Conservation (phyloP, 768 basidiomycete genomes). For the Kwoniella europaea region DNA sequence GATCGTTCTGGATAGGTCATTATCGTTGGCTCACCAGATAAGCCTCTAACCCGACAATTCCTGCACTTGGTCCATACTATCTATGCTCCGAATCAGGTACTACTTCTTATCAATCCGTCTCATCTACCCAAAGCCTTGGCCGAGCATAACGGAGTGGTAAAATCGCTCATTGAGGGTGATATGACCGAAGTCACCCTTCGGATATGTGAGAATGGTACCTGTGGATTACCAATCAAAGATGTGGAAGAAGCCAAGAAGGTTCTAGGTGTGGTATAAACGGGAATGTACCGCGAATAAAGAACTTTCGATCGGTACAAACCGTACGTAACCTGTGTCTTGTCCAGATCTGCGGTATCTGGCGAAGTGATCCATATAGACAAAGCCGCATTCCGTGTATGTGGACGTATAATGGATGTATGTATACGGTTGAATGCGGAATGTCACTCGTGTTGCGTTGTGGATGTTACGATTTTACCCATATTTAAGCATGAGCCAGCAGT, state of each 20-base stretch:
- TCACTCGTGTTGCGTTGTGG: too few relatives aligned
- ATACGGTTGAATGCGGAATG: slow-evolving; percentile 10
- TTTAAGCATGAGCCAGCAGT: too few relatives aligned
- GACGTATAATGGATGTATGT: background rate
- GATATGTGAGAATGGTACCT: slow-evolving; percentile 42
- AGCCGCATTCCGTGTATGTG: slow-evolving; percentile 13
- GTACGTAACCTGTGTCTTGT: background rate
- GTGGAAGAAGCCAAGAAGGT: slow-evolving; percentile 33
- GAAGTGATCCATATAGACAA: background rate
- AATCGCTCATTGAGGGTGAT: slow-evolving; percentile 31
- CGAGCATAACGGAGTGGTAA: slow-evolving; percentile 38
- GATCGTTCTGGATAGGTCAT: slow-evolving; percentile 30
- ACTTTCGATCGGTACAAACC: slow-evolving; percentile 2
- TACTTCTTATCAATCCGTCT: slow-evolving; percentile 64
- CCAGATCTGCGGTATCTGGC: slow-evolving; percentile 4
- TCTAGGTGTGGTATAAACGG: slow-evolving; percentile 7
- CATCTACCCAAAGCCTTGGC: slow-evolving; percentile 31
- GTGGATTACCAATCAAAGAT: slow-evolving; percentile 42
- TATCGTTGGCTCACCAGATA: slow-evolving; percentile 29
- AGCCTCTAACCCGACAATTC: slow-evolving; percentile 59
- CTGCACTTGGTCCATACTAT: slow-evolving; percentile 67
- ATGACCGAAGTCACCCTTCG: slow-evolving; percentile 26
- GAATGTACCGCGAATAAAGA: background rate
- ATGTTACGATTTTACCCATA: too few relatives aligned
- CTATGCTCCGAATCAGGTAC: slow-evolving; percentile 71